Percentiles rank a stretch among this genome's conserved stretches.
Evolutionary conservation across 1,284 basidiomycete genomes (phyloP).

Genomic region (Peniophora sp.): DNA sequence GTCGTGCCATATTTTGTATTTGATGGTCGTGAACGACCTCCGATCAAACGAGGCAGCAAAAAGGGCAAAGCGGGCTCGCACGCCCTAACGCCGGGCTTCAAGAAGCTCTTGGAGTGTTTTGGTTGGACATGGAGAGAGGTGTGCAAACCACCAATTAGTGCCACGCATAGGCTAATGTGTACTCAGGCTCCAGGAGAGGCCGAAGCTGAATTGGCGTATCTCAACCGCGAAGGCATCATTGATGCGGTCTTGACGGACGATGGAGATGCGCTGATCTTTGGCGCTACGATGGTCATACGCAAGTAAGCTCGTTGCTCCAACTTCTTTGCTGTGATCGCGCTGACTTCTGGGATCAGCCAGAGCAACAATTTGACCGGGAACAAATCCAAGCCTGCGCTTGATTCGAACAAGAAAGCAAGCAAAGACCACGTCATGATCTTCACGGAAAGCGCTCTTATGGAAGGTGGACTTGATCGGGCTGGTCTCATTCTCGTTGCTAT

Average conservation of each 20-base stretch:
- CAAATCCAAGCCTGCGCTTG: constrained; percentile 27
- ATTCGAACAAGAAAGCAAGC: constrained; percentile 30
- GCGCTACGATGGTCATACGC: constrained; percentile 74
- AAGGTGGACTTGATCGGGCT: constrained; percentile 57
- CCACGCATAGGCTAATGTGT: neutral
- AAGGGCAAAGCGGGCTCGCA: constrained; percentile 60
- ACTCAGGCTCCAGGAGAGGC: constrained; percentile 86
- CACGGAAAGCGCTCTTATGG: constrained; percentile 68
- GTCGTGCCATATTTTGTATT: constrained; percentile 91
- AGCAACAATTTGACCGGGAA: constrained; percentile 38
- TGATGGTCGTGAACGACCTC: constrained; percentile 83
- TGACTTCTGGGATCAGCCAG: constrained; percentile 16
- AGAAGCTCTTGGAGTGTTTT: constrained; percentile 79
- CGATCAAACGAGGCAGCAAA: constrained; percentile 60
- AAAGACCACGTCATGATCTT: constrained; percentile 34
- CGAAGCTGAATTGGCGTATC: constrained; percentile 89
- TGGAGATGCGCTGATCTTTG: constrained; percentile 89
- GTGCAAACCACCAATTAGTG: constrained; percentile 26
- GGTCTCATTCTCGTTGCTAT: constrained; percentile 84
- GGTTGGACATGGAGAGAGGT: constrained; percentile 83
- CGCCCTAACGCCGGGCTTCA: constrained; percentile 64
- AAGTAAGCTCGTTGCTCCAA: constrained; percentile 33
- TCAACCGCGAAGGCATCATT: constrained; percentile 75
- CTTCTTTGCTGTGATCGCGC: too few species aligned
- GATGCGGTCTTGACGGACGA: constrained; percentile 93